Percentiles rank a stretch among this genome's conserved stretches.
These are phyloP conservation scores for Boeremia lycopersici DNA, from an alignment of 2,329 filamentous ascomycete genomes.

Conservation along the genomic window DNA sequence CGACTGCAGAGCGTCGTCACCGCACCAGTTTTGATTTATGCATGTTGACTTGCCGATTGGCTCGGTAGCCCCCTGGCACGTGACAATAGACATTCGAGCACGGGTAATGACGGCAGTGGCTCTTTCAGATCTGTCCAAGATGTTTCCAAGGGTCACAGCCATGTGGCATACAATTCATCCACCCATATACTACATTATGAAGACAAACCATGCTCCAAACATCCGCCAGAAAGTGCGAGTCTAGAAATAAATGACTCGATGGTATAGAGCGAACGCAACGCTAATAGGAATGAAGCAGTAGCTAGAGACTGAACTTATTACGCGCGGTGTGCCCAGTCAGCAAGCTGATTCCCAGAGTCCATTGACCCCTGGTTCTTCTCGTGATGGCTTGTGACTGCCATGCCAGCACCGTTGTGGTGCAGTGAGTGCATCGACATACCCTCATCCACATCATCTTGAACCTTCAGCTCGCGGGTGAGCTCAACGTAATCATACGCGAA, in stretches of 20 bases:
- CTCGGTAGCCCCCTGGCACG: constrained; percentile 7
- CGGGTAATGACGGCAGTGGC: constrained; percentile 8
- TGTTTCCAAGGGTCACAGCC: not conserved
- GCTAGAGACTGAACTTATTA: constrained; percentile 9
- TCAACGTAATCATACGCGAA: constrained; percentile 96
- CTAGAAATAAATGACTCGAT: not conserved
- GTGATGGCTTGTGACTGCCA: constrained; percentile 36
- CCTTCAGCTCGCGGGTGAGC: constrained; percentile 70
- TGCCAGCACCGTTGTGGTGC: constrained; percentile 34
- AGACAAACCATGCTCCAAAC: not conserved
- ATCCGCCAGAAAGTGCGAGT: not conserved
- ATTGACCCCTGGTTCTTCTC: constrained; percentile 48
- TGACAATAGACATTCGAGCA: not conserved
- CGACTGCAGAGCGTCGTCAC: constrained; percentile 16
- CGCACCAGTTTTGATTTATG: constrained; percentile 2
- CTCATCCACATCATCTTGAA: constrained; percentile 45
- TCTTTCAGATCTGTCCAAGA: not conserved
- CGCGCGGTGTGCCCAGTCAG: constrained; percentile 44
- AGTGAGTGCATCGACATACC: constrained; percentile 44
- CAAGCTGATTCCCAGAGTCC: constrained; percentile 43
- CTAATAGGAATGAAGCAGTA: not conserved
- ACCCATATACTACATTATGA: constrained; percentile 8
- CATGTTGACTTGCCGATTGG: constrained; percentile 12
- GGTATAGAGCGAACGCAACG: constrained; percentile 11
- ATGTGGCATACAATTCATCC: constrained; percentile 1